Evolutionary conservation across 1,284 basidiomycete genomes (phyloP), one percentile per base, ranked within the genome.

Genomic region (Sutorius eximius): DNA sequence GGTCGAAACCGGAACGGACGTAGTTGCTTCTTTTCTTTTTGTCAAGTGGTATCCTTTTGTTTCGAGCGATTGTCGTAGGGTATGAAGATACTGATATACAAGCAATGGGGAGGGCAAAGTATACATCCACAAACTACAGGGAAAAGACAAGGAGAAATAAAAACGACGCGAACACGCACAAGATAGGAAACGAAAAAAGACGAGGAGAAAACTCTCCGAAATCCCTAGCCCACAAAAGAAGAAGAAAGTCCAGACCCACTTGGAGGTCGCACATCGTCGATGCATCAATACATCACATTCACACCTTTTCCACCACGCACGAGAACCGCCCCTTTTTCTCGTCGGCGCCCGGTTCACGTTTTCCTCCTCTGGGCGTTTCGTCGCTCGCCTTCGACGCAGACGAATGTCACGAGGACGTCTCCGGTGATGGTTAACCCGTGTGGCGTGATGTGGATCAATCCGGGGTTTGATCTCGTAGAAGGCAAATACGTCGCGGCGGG

Each of bases 311-410:
- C 22, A 27, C 24, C 24, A 27, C 24, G 24, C 24, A 5, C 24
- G 24, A 27, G 24, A 27, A 27, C 37, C 12, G 10, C 12, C 32
- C 32, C 37, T 20, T 10, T 10, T 12, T n/a, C 16, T n/a, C 18
- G 37, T 38, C n/a, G 18, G 37, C 37, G 37, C 18, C 18, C 18
- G 18, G 37, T 20, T 45, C 51, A 61, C 16, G 36, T 45, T 43
- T 29, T 64, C 51, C 52, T 60, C 57, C 57, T 71, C 24, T 66
- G 59, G 0, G 69, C 38, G 36, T 72, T 64, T 40, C 71, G 61
- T 33, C 68, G 65, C 52, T 69, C 69, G 52, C 68, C 68, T 53
- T 71, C 69, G 46, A 72, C 69, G 15, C 56, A 70, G 51, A 72
- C 64, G 20, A 69, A 72, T 9, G 71, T 65, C 24, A 70, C 55